Percentiles rank a stretch among this genome's conserved stretches.
Conservation (phyloP, 1,139 yeast species). For the Chernovozyma aurita region DNA sequence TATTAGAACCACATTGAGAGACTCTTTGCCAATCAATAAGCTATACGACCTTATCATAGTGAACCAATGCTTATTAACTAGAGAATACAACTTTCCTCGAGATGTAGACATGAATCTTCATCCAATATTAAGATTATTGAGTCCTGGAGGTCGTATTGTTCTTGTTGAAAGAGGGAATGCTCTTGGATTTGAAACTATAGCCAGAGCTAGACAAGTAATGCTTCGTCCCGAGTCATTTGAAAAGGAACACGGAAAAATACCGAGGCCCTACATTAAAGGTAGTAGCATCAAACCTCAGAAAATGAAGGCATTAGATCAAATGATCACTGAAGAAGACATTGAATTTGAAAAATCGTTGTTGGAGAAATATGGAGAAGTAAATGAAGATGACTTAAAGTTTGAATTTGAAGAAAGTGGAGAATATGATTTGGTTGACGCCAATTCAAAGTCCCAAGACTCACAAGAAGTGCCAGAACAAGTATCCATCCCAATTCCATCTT, state of each 20-base stretch:
- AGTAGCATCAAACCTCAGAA: conserved; percentile 40
- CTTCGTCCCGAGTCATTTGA: conserved; percentile 72
- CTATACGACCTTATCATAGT: conserved; percentile 81
- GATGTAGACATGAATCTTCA: conserved; percentile 72
- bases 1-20: conserved; percentile 50
- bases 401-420: conserved; percentile 43
- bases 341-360: conserved; percentile 28
- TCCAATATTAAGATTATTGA: conserved; percentile 53
- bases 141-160: conserved; percentile 76
- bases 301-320: conserved; percentile 31
- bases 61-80: conserved; percentile 68
- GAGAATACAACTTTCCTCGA: conserved; percentile 58
- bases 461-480: neutral
- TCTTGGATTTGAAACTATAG: conserved; percentile 80
- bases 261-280: conserved; percentile 65
- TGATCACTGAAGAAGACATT: conserved; percentile 32
- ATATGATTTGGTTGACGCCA: conserved; percentile 29
- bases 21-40: conserved; percentile 43
- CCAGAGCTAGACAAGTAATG: conserved; percentile 86
- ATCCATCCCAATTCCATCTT: too few relatives aligned
- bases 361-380: conserved; percentile 36
- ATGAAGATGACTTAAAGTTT: conserved; percentile 43
- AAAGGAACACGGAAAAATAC: conserved; percentile 57
- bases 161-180: conserved; percentile 88
- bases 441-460: neutral